These are phyloP conservation scores for Crucibulum laeve DNA, from an alignment of 768 basidiomycete species.

Conservation along the genomic window DNA sequence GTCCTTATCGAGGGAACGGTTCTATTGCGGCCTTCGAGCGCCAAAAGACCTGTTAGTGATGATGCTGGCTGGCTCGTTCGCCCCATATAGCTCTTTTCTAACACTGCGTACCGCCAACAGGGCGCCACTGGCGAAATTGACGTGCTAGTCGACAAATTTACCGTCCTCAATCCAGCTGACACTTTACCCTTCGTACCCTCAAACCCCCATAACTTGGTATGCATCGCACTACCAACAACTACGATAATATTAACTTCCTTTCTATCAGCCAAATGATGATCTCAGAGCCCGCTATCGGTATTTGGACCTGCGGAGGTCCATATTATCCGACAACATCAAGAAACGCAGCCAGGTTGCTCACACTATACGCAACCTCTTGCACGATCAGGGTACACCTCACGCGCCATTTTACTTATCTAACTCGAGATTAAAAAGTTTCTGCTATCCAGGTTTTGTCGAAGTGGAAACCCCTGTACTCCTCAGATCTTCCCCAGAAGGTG, in stretches of 20 bases:
- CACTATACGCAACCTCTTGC: conserved; percentile 65
- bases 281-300: conserved; percentile 81
- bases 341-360: conserved; percentile 82
- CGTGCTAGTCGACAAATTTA: conserved; percentile 65
- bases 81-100: conserved; percentile 14
- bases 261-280: conserved; percentile 74
- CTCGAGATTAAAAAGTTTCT: too few species aligned
- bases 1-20: conserved; percentile 76
- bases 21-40: conserved; percentile 54
- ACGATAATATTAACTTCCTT: conserved; percentile 6
- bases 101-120: conserved; percentile 27
- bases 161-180: conserved; percentile 75
- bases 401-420: too few species aligned
- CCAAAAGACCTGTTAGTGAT: conserved; percentile 54
- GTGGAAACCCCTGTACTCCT: conserved; percentile 92
- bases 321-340: conserved; percentile 73
- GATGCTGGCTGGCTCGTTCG: conserved; percentile 11
- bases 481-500: conserved; percentile 91
- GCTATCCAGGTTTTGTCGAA: conserved; percentile 73
- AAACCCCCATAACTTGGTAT: conserved; percentile 68
- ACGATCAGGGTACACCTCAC: conserved; percentile 66
- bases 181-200: conserved; percentile 84
- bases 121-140: conserved; percentile 73
- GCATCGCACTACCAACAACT: conserved; percentile 22
- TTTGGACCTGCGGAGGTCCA: conserved; percentile 80